These are phyloP conservation scores for Gynostemma pentaphyllum DNA, from an alignment of 306 rosid species.

Conservation along the genomic window DNA sequence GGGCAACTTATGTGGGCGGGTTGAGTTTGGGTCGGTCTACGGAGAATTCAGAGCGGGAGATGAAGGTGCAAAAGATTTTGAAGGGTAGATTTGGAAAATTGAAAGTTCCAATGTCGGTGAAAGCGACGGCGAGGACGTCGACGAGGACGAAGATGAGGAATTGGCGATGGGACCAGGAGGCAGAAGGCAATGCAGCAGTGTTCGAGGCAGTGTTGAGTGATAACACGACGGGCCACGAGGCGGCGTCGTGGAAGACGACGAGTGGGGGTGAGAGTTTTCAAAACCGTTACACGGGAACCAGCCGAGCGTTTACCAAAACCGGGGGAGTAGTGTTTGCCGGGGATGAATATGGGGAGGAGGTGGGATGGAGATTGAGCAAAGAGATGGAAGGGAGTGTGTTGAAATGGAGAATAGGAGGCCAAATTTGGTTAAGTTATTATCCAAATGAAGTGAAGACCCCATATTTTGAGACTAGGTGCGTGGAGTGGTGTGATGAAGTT, in stretches of 20 bases:
- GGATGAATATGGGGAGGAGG: constrained; percentile 64
- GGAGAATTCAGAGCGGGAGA: constrained; percentile 46
- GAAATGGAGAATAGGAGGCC: constrained; percentile 88
- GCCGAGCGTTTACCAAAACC: constrained; percentile 41
- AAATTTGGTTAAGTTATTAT: constrained; percentile 59
- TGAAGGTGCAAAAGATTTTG: constrained; percentile 36
- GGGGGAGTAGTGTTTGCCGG: constrained; percentile 70
- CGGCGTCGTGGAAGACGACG: constrained; percentile 23
- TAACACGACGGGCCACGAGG: constrained; percentile 46
- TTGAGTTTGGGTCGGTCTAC: constrained; percentile 76
- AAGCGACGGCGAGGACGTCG: constrained; percentile 26
- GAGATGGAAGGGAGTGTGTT: constrained; percentile 93
- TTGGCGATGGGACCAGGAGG: constrained; percentile 92
- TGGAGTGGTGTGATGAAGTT: constrained; percentile 95
- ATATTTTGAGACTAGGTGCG: constrained; percentile 54
- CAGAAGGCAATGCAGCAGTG: constrained; percentile 70
- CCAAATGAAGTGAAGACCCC: constrained; percentile 39
- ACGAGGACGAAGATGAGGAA: constrained; percentile 29
- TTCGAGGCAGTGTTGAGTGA: constrained; percentile 62
- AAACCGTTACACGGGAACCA: constrained; percentile 27
- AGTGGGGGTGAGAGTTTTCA: constrained; percentile 18
- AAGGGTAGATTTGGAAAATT: constrained; percentile 41
- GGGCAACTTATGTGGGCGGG: constrained; percentile 62
- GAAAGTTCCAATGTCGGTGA: constrained; percentile 23
- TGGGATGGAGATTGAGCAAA: constrained; percentile 59